Base-by-base conservation (phyloP, 768 basidiomycete genomes). In the Symmetrospora coprosmae region DNA sequence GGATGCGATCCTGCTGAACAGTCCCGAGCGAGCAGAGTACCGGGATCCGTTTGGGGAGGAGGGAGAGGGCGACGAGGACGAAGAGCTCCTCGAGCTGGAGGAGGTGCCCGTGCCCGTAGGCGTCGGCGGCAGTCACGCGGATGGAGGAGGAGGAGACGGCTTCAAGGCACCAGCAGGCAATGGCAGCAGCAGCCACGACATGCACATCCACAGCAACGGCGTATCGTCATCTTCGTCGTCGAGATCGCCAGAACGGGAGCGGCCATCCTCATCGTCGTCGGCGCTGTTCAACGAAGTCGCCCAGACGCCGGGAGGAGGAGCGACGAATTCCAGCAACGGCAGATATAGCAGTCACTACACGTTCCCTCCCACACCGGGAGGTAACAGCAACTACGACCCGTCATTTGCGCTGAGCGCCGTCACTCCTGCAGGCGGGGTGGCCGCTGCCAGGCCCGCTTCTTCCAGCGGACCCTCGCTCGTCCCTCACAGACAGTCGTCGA, bases 1-100 rank as follows among this genome's bases (percentile, higher is more conserved):
- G 43, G 55, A 58, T 47, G 55, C 55, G 3, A 58, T 58, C 9
- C 23, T 58, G 40, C n/a, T n/a, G n/a, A 58, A 58, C 43, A 58
- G 55, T 40, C 55, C 55, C 43, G 55, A 58, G 37, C 19, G 55
- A 23, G n/a, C 41, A 27, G 46, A 28, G 27, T 46, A 58, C 41
- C 25, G 23, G 14, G 43, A 58, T 31, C 55, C 55, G n/a, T 58
- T 58, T 33, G 55, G 46, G 41, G 55, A 58, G n/a, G n/a, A n/a
- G n/a, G n/a, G n/a, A n/a, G n/a, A n/a, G n/a, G n/a, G n/a, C n/a
- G n/a, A n/a, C n/a, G n/a, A n/a, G n/a, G 35, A 17, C 35, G 35
- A 17, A 17, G 35, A 37, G 35, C 9, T 37, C 35, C 17, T 37
- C 17, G 35, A 17, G 8, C 9, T 17, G 8, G 35, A 37, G 17